Conservation (phyloP, 2,329 filamentous ascomycete genomes). For the Chrysoporthe cubensis region DNA sequence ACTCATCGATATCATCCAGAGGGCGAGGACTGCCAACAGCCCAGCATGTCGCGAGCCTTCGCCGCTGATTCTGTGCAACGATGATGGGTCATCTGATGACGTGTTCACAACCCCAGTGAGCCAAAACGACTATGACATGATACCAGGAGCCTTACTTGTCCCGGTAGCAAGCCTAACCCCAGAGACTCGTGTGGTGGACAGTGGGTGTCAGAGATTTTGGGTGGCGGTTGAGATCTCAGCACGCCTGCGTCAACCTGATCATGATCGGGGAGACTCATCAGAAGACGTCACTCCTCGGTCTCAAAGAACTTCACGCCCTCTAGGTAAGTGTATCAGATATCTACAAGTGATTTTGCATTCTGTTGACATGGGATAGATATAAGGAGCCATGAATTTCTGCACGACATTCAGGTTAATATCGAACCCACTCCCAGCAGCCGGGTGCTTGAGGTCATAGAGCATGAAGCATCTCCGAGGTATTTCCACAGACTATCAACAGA, state of each 20-base stretch:
- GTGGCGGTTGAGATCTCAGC: slow-evolving; percentile 25
- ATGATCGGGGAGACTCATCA: not conserved
- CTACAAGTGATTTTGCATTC: too few species aligned
- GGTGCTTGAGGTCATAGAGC: slow-evolving; percentile 52
- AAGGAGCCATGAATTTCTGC: slow-evolving; percentile 24
- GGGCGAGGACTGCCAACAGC: slow-evolving; percentile 10
- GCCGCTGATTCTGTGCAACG: not conserved
- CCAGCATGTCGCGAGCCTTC: not conserved
- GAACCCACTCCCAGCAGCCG: slow-evolving; percentile 29
- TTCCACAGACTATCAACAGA: slow-evolving; percentile 23
- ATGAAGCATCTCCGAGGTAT: slow-evolving; percentile 49
- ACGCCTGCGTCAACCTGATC: slow-evolving; percentile 1
- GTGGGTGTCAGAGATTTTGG: slow-evolving; percentile 25
- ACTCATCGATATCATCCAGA: slow-evolving; percentile 22
- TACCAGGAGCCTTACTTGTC: not conserved
- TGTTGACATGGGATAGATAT: slow-evolving; percentile 13
- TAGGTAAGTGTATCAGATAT: not conserved
- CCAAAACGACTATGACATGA: not conserved
- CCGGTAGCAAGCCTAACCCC: slow-evolving; percentile 24
- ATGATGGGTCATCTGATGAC: slow-evolving; percentile 12
- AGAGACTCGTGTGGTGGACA: slow-evolving; percentile 21
- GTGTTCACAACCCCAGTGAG: slow-evolving; percentile 5
- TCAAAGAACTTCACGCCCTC: not conserved
- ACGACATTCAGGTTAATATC: slow-evolving; percentile 20
- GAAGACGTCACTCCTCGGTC: not conserved